These are phyloP conservation scores for Hymenoscyphus repandus DNA, from an alignment of 2,329 filamentous ascomycete genomes.

Conservation along the genomic window DNA sequence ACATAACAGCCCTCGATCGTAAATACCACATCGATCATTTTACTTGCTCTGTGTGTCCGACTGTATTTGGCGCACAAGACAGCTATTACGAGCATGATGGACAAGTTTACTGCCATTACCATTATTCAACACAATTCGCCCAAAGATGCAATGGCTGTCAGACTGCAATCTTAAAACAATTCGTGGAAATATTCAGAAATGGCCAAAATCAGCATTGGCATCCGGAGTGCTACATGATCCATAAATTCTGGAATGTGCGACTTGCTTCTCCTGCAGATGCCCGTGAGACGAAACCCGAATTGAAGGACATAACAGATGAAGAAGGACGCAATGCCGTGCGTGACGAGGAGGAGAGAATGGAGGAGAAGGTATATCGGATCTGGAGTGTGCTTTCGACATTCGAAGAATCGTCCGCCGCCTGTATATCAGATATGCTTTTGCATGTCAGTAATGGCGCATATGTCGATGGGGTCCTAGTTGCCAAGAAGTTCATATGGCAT, in stretches of 20 bases:
- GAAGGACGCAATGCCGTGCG: conserved; percentile 72
- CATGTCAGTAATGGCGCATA: conserved; percentile 98
- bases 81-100: conserved; percentile 98
- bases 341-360: conserved; percentile 86
- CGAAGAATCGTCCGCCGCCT: conserved; percentile 94
- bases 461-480: conserved; percentile 88
- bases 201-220: conserved; percentile 99
- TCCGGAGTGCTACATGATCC: conserved; percentile 99
- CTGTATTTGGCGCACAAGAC: conserved; percentile 96
- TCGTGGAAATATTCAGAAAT: conserved; percentile 97
- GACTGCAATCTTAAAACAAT: conserved; percentile 96
- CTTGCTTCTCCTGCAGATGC: conserved; percentile 45
- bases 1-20: conserved; percentile 93
- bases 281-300: conserved; percentile 36
- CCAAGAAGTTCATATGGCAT: conserved; percentile 93
- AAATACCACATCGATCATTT: conserved; percentile 99
- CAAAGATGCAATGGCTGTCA: conserved; percentile 96
- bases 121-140: conserved; percentile 96
- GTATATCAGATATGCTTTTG: conserved; percentile 97
- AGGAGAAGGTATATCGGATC: conserved; percentile 95
- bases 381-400: conserved; percentile 98
- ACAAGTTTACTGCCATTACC: conserved; percentile 96
- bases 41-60: conserved; percentile 93
- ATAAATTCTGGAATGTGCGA: conserved; percentile 99
- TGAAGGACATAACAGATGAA: conserved; percentile 53